Conservation (phyloP, 768 basidiomycete species). For the Leccinellum rugosiceps region DNA sequence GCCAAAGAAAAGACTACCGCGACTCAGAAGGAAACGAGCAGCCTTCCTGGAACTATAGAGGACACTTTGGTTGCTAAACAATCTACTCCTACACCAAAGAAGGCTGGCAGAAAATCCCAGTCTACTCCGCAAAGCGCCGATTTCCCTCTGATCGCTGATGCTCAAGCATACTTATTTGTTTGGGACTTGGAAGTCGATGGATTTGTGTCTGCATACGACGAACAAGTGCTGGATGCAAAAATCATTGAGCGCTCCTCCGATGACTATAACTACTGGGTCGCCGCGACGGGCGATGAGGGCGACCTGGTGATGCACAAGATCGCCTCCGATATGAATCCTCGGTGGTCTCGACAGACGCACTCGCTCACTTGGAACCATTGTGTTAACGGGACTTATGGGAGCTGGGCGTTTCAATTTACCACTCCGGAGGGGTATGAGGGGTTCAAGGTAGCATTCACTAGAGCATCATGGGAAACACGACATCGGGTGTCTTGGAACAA, state of each 20-base stretch:
- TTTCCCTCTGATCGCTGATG: slow-evolving; percentile 31
- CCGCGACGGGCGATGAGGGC: slow-evolving; percentile 48
- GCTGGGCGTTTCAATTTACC: slow-evolving; percentile 81
- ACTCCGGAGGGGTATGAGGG: slow-evolving; percentile 50
- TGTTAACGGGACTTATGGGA: slow-evolving; percentile 53
- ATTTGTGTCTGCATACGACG: slow-evolving; percentile 47
- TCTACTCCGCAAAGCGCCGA: slow-evolving; percentile 16
- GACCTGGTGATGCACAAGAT: slow-evolving; percentile 61
- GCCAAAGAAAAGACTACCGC: slow-evolving; percentile 12
- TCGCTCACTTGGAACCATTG: slow-evolving; percentile 91
- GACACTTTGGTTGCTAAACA: slow-evolving; percentile 9
- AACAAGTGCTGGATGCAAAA: slow-evolving; percentile 52
- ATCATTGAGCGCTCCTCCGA: slow-evolving; percentile 46
- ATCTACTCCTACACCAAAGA: slow-evolving; percentile 14
- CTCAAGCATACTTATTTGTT: slow-evolving; percentile 55
- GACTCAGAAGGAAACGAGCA: slow-evolving; percentile 7
- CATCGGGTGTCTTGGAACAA: slow-evolving; percentile 76
- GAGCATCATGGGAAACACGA: slow-evolving; percentile 76
- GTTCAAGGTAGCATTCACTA: slow-evolving; percentile 64
- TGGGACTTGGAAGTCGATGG: slow-evolving; percentile 53
- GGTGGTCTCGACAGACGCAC: slow-evolving; percentile 54
- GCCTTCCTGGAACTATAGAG: slow-evolving; percentile 1
- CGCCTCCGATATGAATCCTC: slow-evolving; percentile 66
- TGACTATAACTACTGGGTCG: slow-evolving; percentile 57
- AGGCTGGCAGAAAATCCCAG: slow-evolving; percentile 12